Evolutionary conservation across 2,329 filamentous ascomycete species (phyloP).

Genomic region (Neoscytalidium dimidiatum): DNA sequence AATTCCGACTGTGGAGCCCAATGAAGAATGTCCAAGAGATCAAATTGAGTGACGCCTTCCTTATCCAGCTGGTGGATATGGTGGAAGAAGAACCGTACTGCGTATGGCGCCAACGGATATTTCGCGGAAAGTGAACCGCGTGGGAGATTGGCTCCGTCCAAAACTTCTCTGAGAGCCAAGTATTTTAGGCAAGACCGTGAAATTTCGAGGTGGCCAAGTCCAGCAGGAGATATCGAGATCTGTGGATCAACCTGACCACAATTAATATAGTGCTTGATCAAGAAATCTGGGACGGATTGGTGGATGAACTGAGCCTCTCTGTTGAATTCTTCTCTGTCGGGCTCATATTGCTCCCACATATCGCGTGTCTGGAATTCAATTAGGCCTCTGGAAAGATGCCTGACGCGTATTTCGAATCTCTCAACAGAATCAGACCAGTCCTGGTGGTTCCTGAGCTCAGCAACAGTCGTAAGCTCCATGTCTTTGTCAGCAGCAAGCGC

Average conservation of each 20-base stretch:
- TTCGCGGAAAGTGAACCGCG: neutral
- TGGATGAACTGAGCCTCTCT: slow-evolving; percentile 25
- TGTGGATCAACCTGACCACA: no score
- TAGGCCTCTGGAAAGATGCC: slow-evolving; percentile 22
- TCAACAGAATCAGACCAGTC: neutral
- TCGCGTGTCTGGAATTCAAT: slow-evolving; percentile 22
- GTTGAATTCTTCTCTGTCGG: slow-evolving; percentile 20
- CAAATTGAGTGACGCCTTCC: neutral
- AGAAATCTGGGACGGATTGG: slow-evolving; percentile 24
- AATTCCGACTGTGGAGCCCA: neutral
- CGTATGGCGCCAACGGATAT: neutral
- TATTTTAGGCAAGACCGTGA: neutral
- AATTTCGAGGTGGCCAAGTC: neutral
- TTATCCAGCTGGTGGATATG: neutral
- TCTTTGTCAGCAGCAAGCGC: slow-evolving; percentile 22
- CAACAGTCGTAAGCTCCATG: slow-evolving; percentile 6
- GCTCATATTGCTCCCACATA: slow-evolving; percentile 23
- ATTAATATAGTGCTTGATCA: no score
- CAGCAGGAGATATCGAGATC: neutral
- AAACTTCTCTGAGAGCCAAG: neutral
- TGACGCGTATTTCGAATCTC: slow-evolving; percentile 22
- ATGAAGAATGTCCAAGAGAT: neutral
- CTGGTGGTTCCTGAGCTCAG: neutral
- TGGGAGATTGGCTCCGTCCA: neutral
- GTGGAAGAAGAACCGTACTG: neutral